These are phyloP conservation scores for Aureobasidium sp. DNA, from an alignment of 2,329 filamentous ascomycete species.

Conservation along the genomic window DNA sequence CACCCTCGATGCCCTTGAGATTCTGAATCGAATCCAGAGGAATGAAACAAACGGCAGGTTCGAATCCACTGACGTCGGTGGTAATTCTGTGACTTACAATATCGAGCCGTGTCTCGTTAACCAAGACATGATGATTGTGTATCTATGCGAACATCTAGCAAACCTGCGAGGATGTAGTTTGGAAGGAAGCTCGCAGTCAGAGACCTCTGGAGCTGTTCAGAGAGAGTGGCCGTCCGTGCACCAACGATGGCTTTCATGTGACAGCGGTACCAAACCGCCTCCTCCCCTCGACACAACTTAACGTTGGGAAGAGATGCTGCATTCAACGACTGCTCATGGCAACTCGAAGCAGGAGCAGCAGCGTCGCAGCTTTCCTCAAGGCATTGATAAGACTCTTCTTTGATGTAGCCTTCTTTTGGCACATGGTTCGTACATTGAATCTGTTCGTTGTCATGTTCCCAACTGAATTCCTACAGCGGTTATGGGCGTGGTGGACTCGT, in stretches of 20 bases:
- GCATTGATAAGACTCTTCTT: slow-evolving; percentile 14
- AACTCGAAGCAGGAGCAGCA: slow-evolving; percentile 9
- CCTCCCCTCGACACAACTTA: background rate
- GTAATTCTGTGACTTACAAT: background rate
- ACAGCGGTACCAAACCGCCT: background rate
- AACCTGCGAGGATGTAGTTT: background rate
- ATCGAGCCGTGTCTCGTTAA: background rate
- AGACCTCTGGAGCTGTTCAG: background rate
- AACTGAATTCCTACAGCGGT: slow-evolving; percentile 44
- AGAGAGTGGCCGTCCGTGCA: background rate
- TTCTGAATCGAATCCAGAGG: background rate
- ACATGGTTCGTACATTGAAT: slow-evolving; percentile 14
- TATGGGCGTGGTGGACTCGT: slow-evolving; percentile 57
- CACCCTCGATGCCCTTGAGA: background rate
- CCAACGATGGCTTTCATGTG: background rate
- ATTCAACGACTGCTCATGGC: slow-evolving; percentile 11
- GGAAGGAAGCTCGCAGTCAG: background rate
- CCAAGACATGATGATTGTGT: background rate
- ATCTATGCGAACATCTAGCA: background rate
- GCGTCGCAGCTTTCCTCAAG: slow-evolving; percentile 9
- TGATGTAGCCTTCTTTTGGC: slow-evolving; percentile 19
- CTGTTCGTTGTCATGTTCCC: background rate
- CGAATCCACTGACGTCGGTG: background rate
- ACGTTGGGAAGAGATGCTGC: background rate
- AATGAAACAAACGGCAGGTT: background rate